These are phyloP conservation scores for Magnaporthiopsis poae DNA, from an alignment of 2,329 filamentous ascomycete genomes.

Conservation along the genomic window DNA sequence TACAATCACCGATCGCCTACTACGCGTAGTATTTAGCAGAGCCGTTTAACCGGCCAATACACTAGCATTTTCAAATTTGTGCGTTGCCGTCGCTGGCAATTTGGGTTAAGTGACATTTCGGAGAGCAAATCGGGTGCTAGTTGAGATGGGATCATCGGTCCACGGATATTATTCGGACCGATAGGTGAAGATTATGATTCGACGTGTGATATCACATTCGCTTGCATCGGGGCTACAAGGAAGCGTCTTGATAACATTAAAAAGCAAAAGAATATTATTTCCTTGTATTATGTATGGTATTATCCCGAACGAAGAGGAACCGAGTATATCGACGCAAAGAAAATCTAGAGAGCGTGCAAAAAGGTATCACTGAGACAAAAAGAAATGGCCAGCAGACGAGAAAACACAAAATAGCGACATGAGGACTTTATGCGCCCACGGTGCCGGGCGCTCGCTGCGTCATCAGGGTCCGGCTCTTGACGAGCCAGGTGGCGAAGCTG, in stretches of 20 bases:
- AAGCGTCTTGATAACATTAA: not conserved
- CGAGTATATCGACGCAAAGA: not conserved
- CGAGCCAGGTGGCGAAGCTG: constrained; percentile 15
- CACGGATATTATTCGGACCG: too few relatives aligned
- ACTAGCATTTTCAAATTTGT: not conserved
- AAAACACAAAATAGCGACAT: too few relatives aligned
- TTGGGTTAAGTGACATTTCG: too few relatives aligned
- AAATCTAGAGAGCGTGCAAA: not conserved
- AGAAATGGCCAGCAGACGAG: not conserved
- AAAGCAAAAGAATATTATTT: not conserved
- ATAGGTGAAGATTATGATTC: too few relatives aligned
- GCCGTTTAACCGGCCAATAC: not conserved
- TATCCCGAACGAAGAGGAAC: not conserved
- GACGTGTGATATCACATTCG: too few relatives aligned
- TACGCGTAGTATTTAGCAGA: not conserved
- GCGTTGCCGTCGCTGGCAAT: too few relatives aligned
- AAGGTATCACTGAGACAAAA: not conserved
- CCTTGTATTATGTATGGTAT: not conserved
- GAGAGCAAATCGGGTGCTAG: not conserved
- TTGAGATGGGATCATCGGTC: not conserved
- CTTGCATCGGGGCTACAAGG: not conserved
- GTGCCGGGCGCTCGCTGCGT: constrained; percentile 6
- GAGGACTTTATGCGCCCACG: not conserved
- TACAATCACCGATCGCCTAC: not conserved
- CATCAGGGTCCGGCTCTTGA: constrained; percentile 18